phyloP scores from a whole-genome alignment of 805 yeast species.

The Saccharomycopsis fodiens region DNA sequence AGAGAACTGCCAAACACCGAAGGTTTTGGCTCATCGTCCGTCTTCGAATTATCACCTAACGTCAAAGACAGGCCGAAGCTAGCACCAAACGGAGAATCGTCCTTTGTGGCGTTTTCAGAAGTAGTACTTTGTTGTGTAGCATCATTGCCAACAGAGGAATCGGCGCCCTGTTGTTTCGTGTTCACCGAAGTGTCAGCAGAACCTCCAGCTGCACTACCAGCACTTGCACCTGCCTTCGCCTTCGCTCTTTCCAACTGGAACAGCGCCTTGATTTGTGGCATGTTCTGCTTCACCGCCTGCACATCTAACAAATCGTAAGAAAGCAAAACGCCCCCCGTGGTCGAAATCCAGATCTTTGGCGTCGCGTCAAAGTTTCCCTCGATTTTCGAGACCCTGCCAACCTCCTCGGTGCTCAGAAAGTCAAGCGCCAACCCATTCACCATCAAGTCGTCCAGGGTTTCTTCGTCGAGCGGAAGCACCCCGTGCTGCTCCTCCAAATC shows the following conservation, averaged over 20 bases:
- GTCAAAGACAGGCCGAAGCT: no score
- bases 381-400: constrained; percentile 1
- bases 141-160: no score
- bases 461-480: constrained; percentile 61
- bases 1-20: no score
- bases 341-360: constrained; percentile 10
- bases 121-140: no score
- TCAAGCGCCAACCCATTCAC: constrained; percentile 69
- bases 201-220: no score
- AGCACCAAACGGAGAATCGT: no score
- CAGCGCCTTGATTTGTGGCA: background rate
- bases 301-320: constrained; percentile 14
- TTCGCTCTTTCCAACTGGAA: constrained; percentile 10
- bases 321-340: constrained; percentile 9
- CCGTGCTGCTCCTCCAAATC: constrained; percentile 69
- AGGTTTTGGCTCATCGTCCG: no score
- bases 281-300: constrained; percentile 4
- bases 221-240: no score
- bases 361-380: constrained; percentile 4
- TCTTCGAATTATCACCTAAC: no score
- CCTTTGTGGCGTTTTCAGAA: no score
- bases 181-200: no score
- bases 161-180: no score
- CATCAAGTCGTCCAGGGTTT: constrained; percentile 57
- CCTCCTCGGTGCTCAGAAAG: constrained; percentile 6